Base-by-base conservation (phyloP, 2,329 filamentous ascomycete species). In the Metarhizium anisopliae region DNA sequence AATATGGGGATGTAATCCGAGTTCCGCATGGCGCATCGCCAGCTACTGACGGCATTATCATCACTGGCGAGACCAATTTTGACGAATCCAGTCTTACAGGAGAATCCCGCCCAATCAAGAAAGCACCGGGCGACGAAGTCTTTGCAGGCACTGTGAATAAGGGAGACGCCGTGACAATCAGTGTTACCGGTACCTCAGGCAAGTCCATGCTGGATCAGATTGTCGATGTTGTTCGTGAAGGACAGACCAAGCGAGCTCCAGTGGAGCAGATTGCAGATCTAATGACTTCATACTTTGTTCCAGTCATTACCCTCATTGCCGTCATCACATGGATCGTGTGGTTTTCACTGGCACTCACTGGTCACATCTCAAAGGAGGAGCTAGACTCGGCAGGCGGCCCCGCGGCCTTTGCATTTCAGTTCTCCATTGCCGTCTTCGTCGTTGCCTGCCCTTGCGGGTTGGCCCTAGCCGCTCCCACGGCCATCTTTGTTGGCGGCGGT, bases 41-140 rank as follows among this genome's bases (percentile, higher is more conserved):
- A 0, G 89, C 93, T 0, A 90, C 87, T 5, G 93, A 96, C 66
- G 92, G 92, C 7, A 69, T 78, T 58, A 62, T 95, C 59, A 72
- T 83, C 59, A 69, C 79, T 58, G 85, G 82, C 3, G 77, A 83
- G 52, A 83, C 82, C 49, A 79, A 76, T 52, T 96, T 96, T 64
- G 90, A 96, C 65, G 93, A 97, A 68, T 92, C 90, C 11, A 95
- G 90, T 59, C 76, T 97, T 58, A 96, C 93, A 2, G 88, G 88
- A 53, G 88, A 92, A 70, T 87, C 87, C 14, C 78, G 80, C 6
- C 80, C 80, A 0, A 81, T 91, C 55, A 78, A 77, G 63, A 92
- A 92, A 70, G 59, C 52, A 0, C 62, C 73, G 2, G 85, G 83
- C 3, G 87, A 90, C 57, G 72, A 75, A 16, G 83, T 91, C 2